Evolutionary conservation across 305 asterid species (phyloP).

Genomic region (Ajuga reptans): DNA sequence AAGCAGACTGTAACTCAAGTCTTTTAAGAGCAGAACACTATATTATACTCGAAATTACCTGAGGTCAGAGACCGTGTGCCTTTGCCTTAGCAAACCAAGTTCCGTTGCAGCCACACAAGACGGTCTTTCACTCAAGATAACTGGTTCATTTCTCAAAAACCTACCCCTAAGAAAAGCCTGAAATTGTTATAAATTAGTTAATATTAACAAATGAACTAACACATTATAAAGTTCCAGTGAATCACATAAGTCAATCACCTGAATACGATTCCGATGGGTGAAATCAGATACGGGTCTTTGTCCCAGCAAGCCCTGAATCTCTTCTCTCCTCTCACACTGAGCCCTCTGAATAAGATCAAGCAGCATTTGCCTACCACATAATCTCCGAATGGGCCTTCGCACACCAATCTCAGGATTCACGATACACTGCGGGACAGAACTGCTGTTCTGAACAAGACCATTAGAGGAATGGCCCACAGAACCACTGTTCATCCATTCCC

Average conservation of each 20-base stretch:
- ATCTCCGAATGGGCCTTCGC: conserved; percentile 52
- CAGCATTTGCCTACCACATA: conserved; percentile 90
- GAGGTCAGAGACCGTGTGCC: conserved; percentile 62
- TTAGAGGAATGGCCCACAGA: conserved; percentile 31
- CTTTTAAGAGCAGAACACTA: neutral
- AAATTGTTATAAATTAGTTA: conserved; percentile 3
- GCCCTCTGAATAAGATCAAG: conserved; percentile 72
- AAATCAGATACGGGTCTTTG: conserved; percentile 64
- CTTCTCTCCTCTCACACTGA: conserved; percentile 63
- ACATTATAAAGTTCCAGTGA: neutral
- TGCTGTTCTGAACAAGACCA: conserved; percentile 27
- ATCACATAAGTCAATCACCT: conserved; percentile 25
- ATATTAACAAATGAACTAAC: neutral
- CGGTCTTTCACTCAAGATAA: conserved; percentile 40
- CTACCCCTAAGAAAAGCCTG: conserved; percentile 77
- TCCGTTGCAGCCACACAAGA: conserved; percentile 57
- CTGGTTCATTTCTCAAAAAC: conserved; percentile 54
- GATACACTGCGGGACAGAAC: conserved; percentile 42
- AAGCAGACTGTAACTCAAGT: neutral
- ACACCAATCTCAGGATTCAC: conserved; percentile 36
- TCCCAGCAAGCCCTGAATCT: conserved; percentile 56
- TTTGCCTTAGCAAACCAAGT: conserved; percentile 60
- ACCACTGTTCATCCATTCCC: conserved; percentile 67
- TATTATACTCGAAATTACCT: conserved; percentile 36
- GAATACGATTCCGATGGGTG: conserved; percentile 76